Percentiles rank a stretch among this genome's conserved stretches.
Conservation (phyloP, 805 yeast genomes). For the Hanseniaspora hatyaiensis region DNA sequence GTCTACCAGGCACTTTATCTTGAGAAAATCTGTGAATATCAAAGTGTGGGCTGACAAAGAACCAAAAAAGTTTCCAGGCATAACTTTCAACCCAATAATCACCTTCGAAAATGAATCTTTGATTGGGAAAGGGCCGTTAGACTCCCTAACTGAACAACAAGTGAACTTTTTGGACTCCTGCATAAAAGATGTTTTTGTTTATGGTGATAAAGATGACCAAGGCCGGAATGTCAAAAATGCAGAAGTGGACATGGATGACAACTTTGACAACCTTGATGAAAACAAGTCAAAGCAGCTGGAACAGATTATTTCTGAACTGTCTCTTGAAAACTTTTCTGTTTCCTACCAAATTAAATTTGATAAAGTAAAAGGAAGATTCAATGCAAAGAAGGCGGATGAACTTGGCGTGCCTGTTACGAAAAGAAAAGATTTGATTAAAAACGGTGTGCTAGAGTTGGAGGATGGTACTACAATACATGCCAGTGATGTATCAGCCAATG, state of each 20-base stretch:
- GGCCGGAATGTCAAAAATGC: no score
- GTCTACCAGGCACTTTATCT: constrained; percentile 79
- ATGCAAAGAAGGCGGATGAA: constrained; percentile 49
- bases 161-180: constrained; percentile 21
- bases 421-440: constrained; percentile 45
- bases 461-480: constrained; percentile 53
- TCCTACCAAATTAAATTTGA: constrained; percentile 57
- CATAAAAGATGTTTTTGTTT: constrained; percentile 25
- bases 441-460: constrained; percentile 47
- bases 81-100: constrained; percentile 2
- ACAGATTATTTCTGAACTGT: constrained; percentile 4
- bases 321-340: constrained; percentile 33
- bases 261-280: no score
- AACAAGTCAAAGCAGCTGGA: no score
- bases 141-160: neutral
- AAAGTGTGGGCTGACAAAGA: constrained; percentile 23
- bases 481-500: constrained; percentile 58
- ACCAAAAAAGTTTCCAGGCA: constrained; percentile 18
- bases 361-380: constrained; percentile 67
- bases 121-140: neutral
- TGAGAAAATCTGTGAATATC: constrained; percentile 57
- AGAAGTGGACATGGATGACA: no score
- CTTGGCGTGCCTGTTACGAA: constrained; percentile 62
- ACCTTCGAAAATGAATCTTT: neutral
- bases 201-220: neutral